Conservation (phyloP, 1,284 basidiomycete species). For the Veloboletus limbatus region DNA sequence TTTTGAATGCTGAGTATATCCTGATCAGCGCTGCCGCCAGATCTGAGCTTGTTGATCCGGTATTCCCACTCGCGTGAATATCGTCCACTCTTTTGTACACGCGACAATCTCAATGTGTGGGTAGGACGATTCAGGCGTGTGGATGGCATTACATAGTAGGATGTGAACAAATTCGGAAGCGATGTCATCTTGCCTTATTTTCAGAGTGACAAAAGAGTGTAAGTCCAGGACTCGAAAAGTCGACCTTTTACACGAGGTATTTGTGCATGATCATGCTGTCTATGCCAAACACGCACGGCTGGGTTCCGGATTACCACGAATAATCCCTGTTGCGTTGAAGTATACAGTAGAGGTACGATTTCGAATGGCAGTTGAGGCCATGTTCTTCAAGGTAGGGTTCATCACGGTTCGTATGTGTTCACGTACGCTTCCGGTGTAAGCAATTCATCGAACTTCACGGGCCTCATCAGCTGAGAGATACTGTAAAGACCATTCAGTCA, state of each 20-base stretch:
- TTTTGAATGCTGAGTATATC: too few species aligned
- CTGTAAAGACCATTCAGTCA: slow-evolving; percentile 35
- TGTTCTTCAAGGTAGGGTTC: slow-evolving; percentile 2
- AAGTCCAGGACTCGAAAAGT: too few species aligned
- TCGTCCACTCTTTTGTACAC: too few species aligned
- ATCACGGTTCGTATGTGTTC: slow-evolving; percentile 57
- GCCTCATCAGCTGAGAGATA: background rate
- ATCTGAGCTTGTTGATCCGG: too few species aligned
- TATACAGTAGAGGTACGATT: slow-evolving; percentile 1
- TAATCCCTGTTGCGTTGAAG: background rate
- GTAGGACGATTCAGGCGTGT: too few species aligned
- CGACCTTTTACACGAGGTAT: background rate
- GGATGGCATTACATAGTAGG: too few species aligned
- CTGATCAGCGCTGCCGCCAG: too few species aligned
- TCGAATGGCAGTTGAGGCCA: slow-evolving; percentile 41
- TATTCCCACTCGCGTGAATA: too few species aligned
- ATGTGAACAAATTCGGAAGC: too few species aligned
- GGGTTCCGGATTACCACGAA: slow-evolving; percentile 4
- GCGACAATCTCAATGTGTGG: too few species aligned
- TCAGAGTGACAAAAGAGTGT: too few species aligned
- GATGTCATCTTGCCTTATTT: too few species aligned
- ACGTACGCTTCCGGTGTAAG: slow-evolving; percentile 81
- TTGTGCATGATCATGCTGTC: slow-evolving; percentile 3
- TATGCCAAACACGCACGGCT: slow-evolving; percentile 12
- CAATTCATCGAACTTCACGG: slow-evolving; percentile 64